Percentiles rank a stretch among this genome's conserved stretches.
These are phyloP conservation scores for Prototheca stagnorum DNA, from an alignment of 163 green algal species.

Conservation along the genomic window DNA sequence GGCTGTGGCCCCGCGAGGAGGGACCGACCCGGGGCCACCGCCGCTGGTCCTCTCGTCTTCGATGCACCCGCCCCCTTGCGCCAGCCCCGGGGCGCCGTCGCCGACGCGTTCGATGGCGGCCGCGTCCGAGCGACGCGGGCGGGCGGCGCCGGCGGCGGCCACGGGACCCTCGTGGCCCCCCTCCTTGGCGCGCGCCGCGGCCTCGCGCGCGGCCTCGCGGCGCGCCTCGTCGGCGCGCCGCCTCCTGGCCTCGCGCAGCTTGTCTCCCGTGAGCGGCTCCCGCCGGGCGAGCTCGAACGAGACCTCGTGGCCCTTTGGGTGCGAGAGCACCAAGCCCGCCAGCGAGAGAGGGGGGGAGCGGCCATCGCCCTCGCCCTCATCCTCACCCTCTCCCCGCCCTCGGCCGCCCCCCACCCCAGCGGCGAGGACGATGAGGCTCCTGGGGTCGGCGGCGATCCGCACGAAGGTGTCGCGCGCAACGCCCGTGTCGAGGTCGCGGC, in stretches of 20 bases:
- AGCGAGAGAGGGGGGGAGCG: neutral
- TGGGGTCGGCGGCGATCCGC: constrained; percentile 31
- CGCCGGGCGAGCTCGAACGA: constrained; percentile 11
- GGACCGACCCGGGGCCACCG: no score
- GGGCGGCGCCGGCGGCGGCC: no score
- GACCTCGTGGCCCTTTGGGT: neutral
- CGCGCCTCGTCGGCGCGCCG: no score
- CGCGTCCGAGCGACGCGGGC: no score
- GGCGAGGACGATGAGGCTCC: constrained; percentile 48
- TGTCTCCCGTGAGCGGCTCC: constrained; percentile 35
- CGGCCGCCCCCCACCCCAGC: neutral
- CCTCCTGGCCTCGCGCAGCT: constrained; percentile 27
- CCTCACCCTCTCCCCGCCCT: neutral
- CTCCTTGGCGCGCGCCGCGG: no score
- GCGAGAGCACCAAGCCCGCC: neutral
- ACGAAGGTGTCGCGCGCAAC: constrained; percentile 36
- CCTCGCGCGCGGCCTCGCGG: no score
- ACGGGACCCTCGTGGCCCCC: no score
- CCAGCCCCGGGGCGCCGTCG: no score
- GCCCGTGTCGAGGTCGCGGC: constrained; percentile 32
- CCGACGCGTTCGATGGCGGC: no score
- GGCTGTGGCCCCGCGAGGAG: no score
- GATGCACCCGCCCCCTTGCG: no score
- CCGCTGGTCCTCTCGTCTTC: no score
- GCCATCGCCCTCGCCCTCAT: neutral